These are phyloP conservation scores for Fusarium devonianum DNA, from an alignment of 2,329 filamentous ascomycete genomes.

Conservation along the genomic window DNA sequence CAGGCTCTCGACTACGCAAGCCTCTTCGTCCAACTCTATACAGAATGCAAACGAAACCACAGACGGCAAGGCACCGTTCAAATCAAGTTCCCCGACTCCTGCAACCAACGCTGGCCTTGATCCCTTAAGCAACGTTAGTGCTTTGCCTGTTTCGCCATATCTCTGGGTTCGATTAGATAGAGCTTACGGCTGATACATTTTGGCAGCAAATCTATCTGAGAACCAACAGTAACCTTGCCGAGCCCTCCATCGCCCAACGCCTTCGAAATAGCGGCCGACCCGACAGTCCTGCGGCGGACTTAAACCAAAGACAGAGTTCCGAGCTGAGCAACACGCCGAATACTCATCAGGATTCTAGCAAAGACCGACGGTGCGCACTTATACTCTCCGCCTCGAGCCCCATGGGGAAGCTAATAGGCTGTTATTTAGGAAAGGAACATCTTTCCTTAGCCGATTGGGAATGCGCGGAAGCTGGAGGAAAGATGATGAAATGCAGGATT, in stretches of 20 bases:
- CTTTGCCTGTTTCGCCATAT: neutral
- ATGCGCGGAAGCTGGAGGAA: constrained; percentile 81
- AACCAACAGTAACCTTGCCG: constrained; percentile 46
- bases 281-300: constrained; percentile 59
- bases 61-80: constrained; percentile 42
- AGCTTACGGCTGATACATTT: constrained; percentile 12
- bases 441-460: constrained; percentile 83
- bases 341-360: constrained; percentile 55
- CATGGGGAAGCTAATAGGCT: constrained; percentile 14
- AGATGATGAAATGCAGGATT: constrained; percentile 64
- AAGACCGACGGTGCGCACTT: constrained; percentile 71
- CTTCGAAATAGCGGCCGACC: constrained; percentile 60
- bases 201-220: constrained; percentile 51
- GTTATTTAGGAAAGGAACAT: constrained; percentile 76
- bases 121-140: constrained; percentile 49
- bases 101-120: constrained; percentile 45
- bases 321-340: constrained; percentile 51
- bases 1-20: constrained; percentile 40
- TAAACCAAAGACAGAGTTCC: constrained; percentile 49
- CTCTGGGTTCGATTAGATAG: neutral
- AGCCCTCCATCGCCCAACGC: constrained; percentile 60
- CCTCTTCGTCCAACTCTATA: constrained; percentile 69
- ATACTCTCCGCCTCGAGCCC: neutral
- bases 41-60: constrained; percentile 47
- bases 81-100: constrained; percentile 37